Evolutionary conservation across 75 land plant genomes (phyloP).

Genomic region (Isoetes taiwanensis): DNA sequence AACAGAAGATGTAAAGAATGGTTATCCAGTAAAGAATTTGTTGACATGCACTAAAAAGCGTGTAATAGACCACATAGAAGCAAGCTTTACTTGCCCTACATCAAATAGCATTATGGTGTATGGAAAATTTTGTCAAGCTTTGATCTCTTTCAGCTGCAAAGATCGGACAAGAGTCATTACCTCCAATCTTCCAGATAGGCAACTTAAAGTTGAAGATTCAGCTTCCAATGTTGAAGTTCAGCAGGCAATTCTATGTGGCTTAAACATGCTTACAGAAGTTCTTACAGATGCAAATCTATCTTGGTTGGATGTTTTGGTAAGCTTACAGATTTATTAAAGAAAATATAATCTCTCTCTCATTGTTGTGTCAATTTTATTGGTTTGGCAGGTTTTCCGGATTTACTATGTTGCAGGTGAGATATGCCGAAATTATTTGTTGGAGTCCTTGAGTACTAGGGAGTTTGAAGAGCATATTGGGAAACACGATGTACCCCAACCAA

Average conservation of each 20-base stretch:
- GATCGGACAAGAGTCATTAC: too few species aligned
- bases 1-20: too few species aligned
- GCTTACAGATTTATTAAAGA: too few species aligned
- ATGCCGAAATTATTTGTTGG: slow-evolving; percentile 4
- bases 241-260: neutral
- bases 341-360: neutral
- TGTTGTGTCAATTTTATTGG: neutral
- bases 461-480: neutral
- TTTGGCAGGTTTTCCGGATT: slow-evolving; percentile 15
- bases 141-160: too few species aligned
- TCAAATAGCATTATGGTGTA: too few species aligned
- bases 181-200: neutral
- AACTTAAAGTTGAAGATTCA: neutral
- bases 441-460: neutral
- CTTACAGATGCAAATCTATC: neutral
- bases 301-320: neutral
- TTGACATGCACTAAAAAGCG: too few species aligned
- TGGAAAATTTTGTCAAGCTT: too few species aligned
- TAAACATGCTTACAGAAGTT: neutral
- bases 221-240: neutral
- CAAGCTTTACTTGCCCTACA: too few species aligned
- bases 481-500: neutral
- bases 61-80: too few species aligned
- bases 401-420: slow-evolving; percentile 11
- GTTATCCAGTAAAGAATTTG: too few species aligned